Evolutionary conservation across 805 yeast species (phyloP), one percentile per base, ranked within the genome.

Genomic region (Barnettozyma wickerhamii): DNA sequence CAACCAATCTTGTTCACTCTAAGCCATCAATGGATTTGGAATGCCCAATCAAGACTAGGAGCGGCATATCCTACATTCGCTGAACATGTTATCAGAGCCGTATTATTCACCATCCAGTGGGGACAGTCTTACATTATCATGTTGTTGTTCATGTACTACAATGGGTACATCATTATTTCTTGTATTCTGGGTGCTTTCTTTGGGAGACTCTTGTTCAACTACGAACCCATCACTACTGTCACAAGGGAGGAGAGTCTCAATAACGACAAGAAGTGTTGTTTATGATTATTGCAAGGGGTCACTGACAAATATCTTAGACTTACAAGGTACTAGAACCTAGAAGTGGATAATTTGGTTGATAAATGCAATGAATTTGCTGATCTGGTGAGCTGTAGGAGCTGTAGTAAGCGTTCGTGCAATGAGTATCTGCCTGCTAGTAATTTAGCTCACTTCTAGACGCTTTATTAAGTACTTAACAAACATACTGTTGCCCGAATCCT

Each of bases 121-220:
- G 81, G 81, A 3, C 68, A 75, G 13, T 74, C 81, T 4, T 81
- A 81, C 58, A 58, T 81, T 37, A 74, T 81, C 53, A 82, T 81
- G 84, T 69, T 82, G 65, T 62, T 82, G 51, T 81, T 80, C 65
- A 81, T 82, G 88, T 80, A 81, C 65, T 81, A 77, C 65, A 81
- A 81, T 52, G 87, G 87, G 13, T 81, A 79, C 55, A 68, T 81
- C 29, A 74, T 79, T 44, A 76, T 81, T 43, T 71, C 79, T 10
- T 79, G 83, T 59, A 68, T 79, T 37, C 56, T 80, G 27, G 86
- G 85, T 7, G 82, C 81, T 2, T 59, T 78, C 21, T 53, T 79
- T 39, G 86, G 85, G 2, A 72, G 74, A 56, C 53, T 79, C 26
- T 41, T 79, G 20, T 76, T 80, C 63, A 65, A 72, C 21, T 65